These are phyloP conservation scores for Neofusicoccum umdonicola DNA, from an alignment of 2,329 filamentous ascomycete species.

Conservation along the genomic window DNA sequence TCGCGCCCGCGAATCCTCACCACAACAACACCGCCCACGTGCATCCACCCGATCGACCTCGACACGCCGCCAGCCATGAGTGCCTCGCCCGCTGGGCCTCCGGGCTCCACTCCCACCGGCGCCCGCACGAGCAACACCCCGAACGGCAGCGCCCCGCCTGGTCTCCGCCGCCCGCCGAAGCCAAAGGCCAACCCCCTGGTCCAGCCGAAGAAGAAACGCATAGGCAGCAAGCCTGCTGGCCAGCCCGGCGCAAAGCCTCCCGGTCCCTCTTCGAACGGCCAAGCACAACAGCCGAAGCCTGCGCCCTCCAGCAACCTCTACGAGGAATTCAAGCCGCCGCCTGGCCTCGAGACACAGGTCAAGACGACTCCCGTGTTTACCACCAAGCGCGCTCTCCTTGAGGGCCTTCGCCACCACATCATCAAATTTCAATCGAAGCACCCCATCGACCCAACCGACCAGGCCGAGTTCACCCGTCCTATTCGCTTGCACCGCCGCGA, in stretches of 20 bases:
- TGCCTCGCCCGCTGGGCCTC: constrained; percentile 26
- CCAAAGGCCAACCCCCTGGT: constrained; percentile 37
- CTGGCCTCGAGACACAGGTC: background rate
- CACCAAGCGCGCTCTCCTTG: constrained; percentile 75
- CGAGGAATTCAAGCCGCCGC: constrained; percentile 8
- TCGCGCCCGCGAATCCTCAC: background rate
- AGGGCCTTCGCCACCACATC: constrained; percentile 81
- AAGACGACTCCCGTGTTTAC: background rate
- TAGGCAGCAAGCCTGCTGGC: constrained; percentile 16
- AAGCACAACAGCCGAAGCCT: background rate
- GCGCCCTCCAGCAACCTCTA: constrained; percentile 1
- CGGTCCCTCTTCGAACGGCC: constrained; percentile 6
- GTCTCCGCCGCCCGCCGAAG: constrained; percentile 32
- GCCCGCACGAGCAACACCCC: constrained; percentile 21
- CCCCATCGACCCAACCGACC: constrained; percentile 67
- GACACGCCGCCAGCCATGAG: constrained; percentile 12
- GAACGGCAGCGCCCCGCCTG: constrained; percentile 34
- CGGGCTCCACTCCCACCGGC: constrained; percentile 26
- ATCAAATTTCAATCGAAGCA: constrained; percentile 73
- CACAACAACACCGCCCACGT: background rate
- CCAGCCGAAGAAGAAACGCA: constrained; percentile 9
- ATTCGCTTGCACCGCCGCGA: constrained; percentile 88
- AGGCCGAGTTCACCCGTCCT: constrained; percentile 80
- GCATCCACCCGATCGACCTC: background rate
- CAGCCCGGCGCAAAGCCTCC: background rate